Conservation (phyloP, 1,284 basidiomycete genomes). For the Flammula alnicola region DNA sequence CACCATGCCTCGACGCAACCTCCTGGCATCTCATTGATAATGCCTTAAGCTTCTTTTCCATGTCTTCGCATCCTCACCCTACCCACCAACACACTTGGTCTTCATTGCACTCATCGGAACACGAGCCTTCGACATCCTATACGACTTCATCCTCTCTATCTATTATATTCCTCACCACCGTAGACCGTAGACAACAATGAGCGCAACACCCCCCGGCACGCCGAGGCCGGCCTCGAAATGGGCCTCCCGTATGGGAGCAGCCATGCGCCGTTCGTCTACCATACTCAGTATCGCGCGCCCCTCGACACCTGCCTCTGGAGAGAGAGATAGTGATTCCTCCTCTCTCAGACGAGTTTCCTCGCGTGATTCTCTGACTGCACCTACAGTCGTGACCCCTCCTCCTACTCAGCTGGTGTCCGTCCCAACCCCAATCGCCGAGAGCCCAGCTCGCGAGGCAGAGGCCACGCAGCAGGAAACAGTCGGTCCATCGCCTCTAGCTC, state of each 20-base stretch:
- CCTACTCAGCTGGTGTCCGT: constrained; percentile 14
- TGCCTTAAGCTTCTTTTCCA: constrained; percentile 15
- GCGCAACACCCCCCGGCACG: constrained; percentile 19
- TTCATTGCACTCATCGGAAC: no score
- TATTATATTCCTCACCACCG: background rate
- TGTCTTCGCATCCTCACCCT: constrained; percentile 20
- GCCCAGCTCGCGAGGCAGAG: constrained; percentile 54
- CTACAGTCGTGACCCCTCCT: constrained; percentile 28
- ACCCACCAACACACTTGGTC: background rate
- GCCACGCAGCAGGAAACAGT: constrained; percentile 29
- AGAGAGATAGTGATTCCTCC: constrained; percentile 31
- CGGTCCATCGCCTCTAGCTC: constrained; percentile 38
- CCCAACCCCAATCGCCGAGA: constrained; percentile 59
- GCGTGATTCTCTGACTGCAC: constrained; percentile 21
- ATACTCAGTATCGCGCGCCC: constrained; percentile 44
- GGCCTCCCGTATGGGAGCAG: constrained; percentile 44
- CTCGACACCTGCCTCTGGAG: constrained; percentile 33
- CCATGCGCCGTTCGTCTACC: constrained; percentile 56
- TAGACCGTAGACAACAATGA: constrained; percentile 28
- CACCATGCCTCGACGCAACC: constrained; percentile 42
- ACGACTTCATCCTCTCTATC: background rate
- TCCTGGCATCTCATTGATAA: constrained; percentile 42
- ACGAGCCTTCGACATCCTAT: no score
- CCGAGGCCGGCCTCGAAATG: constrained; percentile 35
- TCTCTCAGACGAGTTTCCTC: constrained; percentile 31